phyloP scores from a whole-genome alignment of 2,329 filamentous ascomycete species.

The Lachnellula hyalina region DNA sequence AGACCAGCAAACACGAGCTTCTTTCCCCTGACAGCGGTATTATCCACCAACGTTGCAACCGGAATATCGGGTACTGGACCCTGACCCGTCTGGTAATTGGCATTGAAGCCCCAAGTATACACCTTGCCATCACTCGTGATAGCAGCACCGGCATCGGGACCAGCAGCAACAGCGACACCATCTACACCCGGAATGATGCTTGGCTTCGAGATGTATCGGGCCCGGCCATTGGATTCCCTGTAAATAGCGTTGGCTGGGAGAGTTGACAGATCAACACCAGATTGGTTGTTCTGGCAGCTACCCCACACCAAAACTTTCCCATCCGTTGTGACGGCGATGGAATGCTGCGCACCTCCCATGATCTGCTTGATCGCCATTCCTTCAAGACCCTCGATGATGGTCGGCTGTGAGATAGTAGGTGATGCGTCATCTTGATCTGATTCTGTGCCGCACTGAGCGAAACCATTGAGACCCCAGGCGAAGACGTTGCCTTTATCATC shows the following conservation, averaged over 20 bases:
- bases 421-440: constrained; percentile 59
- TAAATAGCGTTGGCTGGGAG: constrained; percentile 55
- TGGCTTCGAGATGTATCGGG: constrained; percentile 68
- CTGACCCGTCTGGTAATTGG: constrained; percentile 74
- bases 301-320: constrained; percentile 58
- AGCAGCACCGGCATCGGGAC: constrained; percentile 68
- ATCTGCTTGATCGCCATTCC: constrained; percentile 62
- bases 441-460: constrained; percentile 68
- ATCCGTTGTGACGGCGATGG: constrained; percentile 53
- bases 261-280: constrained; percentile 51
- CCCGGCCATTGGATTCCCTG: constrained; percentile 57
- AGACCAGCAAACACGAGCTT: constrained; percentile 71
- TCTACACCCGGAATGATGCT: constrained; percentile 50
- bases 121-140: constrained; percentile 63
- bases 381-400: constrained; percentile 58
- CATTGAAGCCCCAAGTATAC: constrained; percentile 75
- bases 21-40: constrained; percentile 71
- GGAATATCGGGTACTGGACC: constrained; percentile 72
- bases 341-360: constrained; percentile 72
- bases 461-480: constrained; percentile 84
- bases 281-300: constrained; percentile 47
- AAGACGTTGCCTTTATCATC: constrained; percentile 64
- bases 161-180: constrained; percentile 55
- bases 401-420: constrained; percentile 67
- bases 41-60: constrained; percentile 75